Percentiles rank a stretch among this genome's conserved stretches.
Evolutionary conservation across 2,329 filamentous ascomycete genomes (phyloP).

Genomic region (Pezicula carpinea): DNA sequence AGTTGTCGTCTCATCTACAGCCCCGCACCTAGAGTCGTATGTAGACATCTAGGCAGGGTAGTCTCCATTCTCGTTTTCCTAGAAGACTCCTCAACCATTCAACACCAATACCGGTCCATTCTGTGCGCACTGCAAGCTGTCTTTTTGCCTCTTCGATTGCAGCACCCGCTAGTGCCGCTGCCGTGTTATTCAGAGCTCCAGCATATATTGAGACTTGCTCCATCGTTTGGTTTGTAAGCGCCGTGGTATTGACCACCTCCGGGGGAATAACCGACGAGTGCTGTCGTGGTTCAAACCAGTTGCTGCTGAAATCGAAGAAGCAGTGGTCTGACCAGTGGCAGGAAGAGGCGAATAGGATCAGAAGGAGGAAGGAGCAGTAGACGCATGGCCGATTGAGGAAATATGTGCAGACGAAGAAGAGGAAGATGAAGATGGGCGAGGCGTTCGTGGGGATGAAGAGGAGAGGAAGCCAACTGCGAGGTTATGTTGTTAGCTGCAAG

Average conservation of each 20-base stretch:
- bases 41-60: conserved; percentile 80
- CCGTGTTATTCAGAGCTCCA: conserved; percentile 61
- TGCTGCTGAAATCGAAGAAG: conserved; percentile 85
- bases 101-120: conserved; percentile 73
- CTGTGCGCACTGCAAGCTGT: conserved; percentile 46
- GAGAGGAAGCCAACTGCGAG: conserved; percentile 71
- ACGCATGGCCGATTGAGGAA: conserved; percentile 94
- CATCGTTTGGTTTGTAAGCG: conserved; percentile 23
- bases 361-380: conserved; percentile 93
- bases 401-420: conserved; percentile 90
- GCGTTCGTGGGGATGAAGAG: conserved; percentile 86
- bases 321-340: conserved; percentile 86
- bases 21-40: too few relatives aligned
- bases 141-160: conserved; percentile 57
- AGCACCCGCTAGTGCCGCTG: conserved; percentile 60
- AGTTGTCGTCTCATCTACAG: too few relatives aligned
- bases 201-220: conserved; percentile 30
- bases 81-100: conserved; percentile 83
- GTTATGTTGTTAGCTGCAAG: conserved; percentile 12
- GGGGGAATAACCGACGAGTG: conserved; percentile 14
- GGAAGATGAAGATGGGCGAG: conserved; percentile 78
- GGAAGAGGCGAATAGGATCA: conserved; percentile 89
- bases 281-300: conserved; percentile 85
- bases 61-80: conserved; percentile 80
- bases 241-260: conserved; percentile 19